phyloP scores from a whole-genome alignment of 257 asterid species.

The Penstemon barbatus region DNA sequence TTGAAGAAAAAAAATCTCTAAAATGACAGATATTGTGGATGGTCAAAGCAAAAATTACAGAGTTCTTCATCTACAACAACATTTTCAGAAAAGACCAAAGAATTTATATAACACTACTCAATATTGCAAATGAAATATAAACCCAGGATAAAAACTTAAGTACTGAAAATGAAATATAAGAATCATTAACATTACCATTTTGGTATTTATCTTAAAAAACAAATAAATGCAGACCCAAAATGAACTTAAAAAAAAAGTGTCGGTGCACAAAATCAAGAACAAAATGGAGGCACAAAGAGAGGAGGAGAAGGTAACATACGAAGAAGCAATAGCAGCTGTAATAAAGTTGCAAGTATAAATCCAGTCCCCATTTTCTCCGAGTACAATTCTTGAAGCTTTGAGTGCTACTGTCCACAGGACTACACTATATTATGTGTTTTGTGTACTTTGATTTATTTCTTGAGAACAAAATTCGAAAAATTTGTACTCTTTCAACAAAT shows the following conservation, averaged over 20 bases:
- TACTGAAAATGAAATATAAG: no score
- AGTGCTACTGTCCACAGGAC: background rate
- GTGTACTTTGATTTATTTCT: background rate
- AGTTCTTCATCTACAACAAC: no score
- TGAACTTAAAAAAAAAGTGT: background rate
- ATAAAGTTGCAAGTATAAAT: conserved; percentile 35
- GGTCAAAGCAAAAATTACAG: background rate
- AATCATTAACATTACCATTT: background rate
- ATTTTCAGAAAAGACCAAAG: background rate
- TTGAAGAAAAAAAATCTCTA: no score
- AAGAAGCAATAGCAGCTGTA: conserved; percentile 52
- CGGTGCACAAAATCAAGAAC: background rate
- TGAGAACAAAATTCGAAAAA: background rate
- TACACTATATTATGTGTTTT: background rate
- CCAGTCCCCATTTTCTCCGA: conserved; percentile 45
- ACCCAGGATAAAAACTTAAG: background rate
- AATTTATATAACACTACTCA: background rate
- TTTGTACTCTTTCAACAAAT: conserved; percentile 11
- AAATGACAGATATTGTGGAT: no score
- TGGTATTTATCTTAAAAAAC: background rate
- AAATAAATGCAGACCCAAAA: background rate
- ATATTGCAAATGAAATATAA: background rate
- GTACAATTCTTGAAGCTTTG: conserved; percentile 2
- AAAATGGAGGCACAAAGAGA: background rate
- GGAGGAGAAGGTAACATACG: conserved; percentile 37